Evolutionary conservation across 345 rosid species (phyloP).

Genomic region (Brassica nigra): DNA sequence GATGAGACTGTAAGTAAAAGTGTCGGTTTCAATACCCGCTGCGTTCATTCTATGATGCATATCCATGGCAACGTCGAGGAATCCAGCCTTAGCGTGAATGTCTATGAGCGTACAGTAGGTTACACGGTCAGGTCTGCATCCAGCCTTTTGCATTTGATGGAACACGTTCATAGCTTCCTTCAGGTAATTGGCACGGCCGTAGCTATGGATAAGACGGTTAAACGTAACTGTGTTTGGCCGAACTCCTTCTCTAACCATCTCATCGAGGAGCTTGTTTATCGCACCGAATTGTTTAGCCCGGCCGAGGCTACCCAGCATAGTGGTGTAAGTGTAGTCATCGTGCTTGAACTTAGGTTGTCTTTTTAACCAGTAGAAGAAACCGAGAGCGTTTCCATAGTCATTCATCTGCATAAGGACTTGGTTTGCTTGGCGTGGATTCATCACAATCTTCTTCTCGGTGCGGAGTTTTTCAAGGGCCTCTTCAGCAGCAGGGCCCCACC

Average conservation of each 20-base stretch:
- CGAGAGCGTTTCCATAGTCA: constrained; percentile 76
- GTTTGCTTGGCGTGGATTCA: constrained; percentile 88
- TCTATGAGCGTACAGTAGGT: constrained; percentile 92
- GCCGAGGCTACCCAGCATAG: constrained; percentile 93
- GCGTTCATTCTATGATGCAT: constrained; percentile 80
- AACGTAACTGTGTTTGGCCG: constrained; percentile 87
- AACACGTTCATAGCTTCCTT: constrained; percentile 73
- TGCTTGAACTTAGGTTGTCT: constrained; percentile 71
- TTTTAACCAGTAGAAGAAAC: constrained; percentile 86
- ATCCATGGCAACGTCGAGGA: constrained; percentile 84
- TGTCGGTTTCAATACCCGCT: constrained; percentile 87
- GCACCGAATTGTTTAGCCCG: constrained; percentile 74
- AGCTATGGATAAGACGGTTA: constrained; percentile 88
- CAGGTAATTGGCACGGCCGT: constrained; percentile 90
- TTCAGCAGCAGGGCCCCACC: constrained; percentile 82
- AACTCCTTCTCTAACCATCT: constrained; percentile 84
- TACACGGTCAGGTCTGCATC: constrained; percentile 88
- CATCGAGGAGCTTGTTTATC: constrained; percentile 69
- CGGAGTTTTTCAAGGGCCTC: constrained; percentile 63
- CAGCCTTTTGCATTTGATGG: constrained; percentile 69
- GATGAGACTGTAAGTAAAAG: constrained; percentile 89
- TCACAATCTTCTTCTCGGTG: constrained; percentile 48
- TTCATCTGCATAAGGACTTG: constrained; percentile 83
- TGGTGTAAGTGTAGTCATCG: constrained; percentile 90
- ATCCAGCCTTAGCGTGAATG: constrained; percentile 95